Evolutionary conservation across 1,139 yeast species (phyloP), one percentile per base, ranked within the genome.

Genomic region (Tardiomyces blankii): DNA sequence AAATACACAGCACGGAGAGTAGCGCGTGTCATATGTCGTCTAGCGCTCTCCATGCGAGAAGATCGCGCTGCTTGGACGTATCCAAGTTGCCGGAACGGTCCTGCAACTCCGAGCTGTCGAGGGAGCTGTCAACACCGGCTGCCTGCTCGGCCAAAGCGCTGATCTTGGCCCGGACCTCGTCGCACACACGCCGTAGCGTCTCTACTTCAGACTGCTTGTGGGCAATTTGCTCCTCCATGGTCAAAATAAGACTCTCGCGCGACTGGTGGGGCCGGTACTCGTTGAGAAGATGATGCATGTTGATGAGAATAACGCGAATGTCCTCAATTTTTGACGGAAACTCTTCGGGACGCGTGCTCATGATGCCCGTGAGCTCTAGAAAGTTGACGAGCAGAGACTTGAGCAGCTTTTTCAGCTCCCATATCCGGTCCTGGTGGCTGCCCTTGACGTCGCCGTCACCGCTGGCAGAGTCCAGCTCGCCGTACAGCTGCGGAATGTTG

Each of bases 251-350:
- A 49, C 87, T 80, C 56, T 87, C 95, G 42, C 95, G 70, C 7
- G 89, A 80, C 59, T 87, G 96, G 61, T 87, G 95, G 0, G 95
- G 95, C 48, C 95, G 69, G 63, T 86, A 87, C 46, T 86, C 86
- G 62, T 87, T 87, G 49, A 87, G 66, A 46, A 87, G 65, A 60
- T 87, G 95, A 60, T 86, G 94, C 53, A 86, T 81, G 59, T 87
- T 87, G 58, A 87, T 81, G 47, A 87, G 66, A n/a, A 86, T 74
- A 18, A 81, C 71, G 47, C 88, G 74, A 44, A 87, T 73, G 54
- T 83, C 78, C 53, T 84, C 91, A 38, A 84, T 75, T 56, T 82
- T 81, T 6, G 66, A 62, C 19, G 78, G 81, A 58, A 80, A 84
- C 49, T 74, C 70, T 43, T 73, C 77, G 1, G 95, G 95, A 43